phyloP scores from a whole-genome alignment of 2,329 filamentous ascomycete genomes.

The Fusarium hostae region DNA sequence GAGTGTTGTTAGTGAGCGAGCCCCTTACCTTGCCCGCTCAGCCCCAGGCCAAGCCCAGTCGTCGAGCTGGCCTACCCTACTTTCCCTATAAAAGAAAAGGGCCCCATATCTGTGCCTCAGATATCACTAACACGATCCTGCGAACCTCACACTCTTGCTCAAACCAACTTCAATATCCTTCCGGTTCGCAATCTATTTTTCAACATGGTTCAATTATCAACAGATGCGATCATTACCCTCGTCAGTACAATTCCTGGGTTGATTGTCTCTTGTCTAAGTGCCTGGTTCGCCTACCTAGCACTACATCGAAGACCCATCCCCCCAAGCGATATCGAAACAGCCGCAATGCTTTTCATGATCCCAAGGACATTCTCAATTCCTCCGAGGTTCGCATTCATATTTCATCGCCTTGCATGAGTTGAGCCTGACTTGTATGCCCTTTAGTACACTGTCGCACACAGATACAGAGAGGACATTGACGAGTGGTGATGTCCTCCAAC shows the following conservation, averaged over 20 bases:
- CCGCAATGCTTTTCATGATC: neutral
- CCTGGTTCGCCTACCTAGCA: conserved; percentile 6
- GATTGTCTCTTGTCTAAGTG: neutral
- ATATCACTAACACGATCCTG: too few relatives aligned
- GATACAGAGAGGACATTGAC: neutral
- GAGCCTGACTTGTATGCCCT: neutral
- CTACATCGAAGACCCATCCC: neutral
- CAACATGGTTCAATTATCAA: neutral
- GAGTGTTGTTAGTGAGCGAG: too few relatives aligned
- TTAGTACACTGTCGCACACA: neutral
- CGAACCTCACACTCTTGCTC: too few relatives aligned
- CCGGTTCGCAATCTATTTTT: neutral
- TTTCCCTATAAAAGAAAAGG: too few relatives aligned
- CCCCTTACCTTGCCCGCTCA: too few relatives aligned
- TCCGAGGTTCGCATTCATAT: rapidly evolving
- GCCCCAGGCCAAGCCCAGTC: too few relatives aligned
- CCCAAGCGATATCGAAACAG: rapidly evolving
- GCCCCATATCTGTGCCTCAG: too few relatives aligned
- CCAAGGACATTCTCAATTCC: rapidly evolving
- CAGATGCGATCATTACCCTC: neutral
- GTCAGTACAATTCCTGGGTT: neutral
- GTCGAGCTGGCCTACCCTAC: too few relatives aligned
- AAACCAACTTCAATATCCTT: too few relatives aligned
- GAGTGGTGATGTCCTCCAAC: neutral
- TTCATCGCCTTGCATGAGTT: rapidly evolving